phyloP scores from a whole-genome alignment of 768 basidiomycete species.

The Lactarius pseudohatsudake region DNA sequence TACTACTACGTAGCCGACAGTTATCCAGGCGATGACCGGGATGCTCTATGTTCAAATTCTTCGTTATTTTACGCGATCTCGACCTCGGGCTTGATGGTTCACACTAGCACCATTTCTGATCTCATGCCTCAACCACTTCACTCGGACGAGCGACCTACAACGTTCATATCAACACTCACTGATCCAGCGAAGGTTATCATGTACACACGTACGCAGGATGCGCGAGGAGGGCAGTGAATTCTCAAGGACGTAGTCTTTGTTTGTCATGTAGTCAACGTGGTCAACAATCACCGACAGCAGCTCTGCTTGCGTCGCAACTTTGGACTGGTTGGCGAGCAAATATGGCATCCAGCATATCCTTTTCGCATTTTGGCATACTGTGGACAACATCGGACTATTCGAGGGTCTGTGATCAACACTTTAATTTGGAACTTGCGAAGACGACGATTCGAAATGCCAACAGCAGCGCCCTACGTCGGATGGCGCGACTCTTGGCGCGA shows the following conservation, averaged over 20 bases:
- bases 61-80: background rate
- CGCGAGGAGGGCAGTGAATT: background rate
- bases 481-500: no score
- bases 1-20: no score
- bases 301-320: no score
- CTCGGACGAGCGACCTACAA: background rate
- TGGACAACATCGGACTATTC: no score
- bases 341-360: no score
- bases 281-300: no score
- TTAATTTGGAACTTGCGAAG: no score
- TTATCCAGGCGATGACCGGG: background rate
- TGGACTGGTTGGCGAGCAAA: no score
- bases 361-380: no score
- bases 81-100: background rate
- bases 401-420: no score
- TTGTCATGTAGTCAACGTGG: background rate
- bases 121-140: background rate
- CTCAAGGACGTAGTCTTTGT: background rate
- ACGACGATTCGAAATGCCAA: no score
- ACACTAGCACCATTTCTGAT: background rate
- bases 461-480: no score
- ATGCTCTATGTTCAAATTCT: background rate
- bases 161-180: conserved; percentile 9
- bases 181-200: background rate
- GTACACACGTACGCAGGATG: background rate